phyloP scores from a whole-genome alignment of 805 yeast genomes.

The Ogataea nitratoaversa region DNA sequence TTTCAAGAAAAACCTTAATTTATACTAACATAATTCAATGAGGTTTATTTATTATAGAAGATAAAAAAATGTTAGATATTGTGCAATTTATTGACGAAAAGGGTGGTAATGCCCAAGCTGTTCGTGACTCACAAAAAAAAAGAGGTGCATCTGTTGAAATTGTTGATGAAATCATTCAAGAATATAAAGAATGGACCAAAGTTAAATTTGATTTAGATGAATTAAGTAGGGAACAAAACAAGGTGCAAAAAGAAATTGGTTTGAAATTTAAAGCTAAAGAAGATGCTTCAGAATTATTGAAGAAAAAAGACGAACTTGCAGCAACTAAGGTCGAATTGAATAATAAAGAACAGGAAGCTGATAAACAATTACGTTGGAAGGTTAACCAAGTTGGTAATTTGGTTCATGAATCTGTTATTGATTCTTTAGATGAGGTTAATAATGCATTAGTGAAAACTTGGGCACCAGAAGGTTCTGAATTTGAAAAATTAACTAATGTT shows the following conservation, averaged over 20 bases:
- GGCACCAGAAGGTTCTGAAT: slow-evolving; percentile 64
- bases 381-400: slow-evolving; percentile 91
- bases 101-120: slow-evolving; percentile 92
- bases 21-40: too few relatives aligned
- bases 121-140: slow-evolving; percentile 84
- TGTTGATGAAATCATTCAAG: slow-evolving; percentile 91
- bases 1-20: too few relatives aligned
- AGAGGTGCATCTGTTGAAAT: slow-evolving; percentile 93
- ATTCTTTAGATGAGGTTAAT: slow-evolving; percentile 83
- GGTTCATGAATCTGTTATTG: slow-evolving; percentile 88
- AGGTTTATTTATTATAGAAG: background rate
- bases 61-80: slow-evolving; percentile 75
- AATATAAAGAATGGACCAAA: slow-evolving; percentile 89
- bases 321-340: slow-evolving; percentile 64
- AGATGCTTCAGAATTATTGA: slow-evolving; percentile 81
- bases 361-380: slow-evolving; percentile 66
- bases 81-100: slow-evolving; percentile 89
- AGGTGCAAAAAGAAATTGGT: slow-evolving; percentile 90
- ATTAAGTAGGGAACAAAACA: slow-evolving; percentile 81
- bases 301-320: slow-evolving; percentile 72
- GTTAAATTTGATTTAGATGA: slow-evolving; percentile 88
- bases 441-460: slow-evolving; percentile 84
- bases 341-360: slow-evolving; percentile 75
- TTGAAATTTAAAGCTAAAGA: slow-evolving; percentile 90
- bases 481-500: slow-evolving; percentile 51